Evolutionary conservation across 331 rosid genomes (phyloP).

Genomic region (Telfairia occidentalis): DNA sequence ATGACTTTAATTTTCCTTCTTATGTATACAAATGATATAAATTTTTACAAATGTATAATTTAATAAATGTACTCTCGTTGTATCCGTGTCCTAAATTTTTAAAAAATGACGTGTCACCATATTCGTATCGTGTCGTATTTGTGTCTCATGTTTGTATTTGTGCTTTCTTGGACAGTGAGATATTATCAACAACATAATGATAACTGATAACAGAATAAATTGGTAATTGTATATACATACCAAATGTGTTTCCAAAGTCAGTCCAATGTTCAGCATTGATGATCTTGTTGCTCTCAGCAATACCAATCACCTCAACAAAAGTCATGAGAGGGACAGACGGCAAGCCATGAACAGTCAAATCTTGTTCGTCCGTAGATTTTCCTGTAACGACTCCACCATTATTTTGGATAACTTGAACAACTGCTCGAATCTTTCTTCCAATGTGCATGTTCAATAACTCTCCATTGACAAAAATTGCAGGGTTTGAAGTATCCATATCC

Average conservation of each 20-base stretch:
- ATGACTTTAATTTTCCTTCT: too few relatives aligned
- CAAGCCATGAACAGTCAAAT: constrained; percentile 27
- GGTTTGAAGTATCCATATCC: constrained; percentile 38
- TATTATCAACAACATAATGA: neutral
- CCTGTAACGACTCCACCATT: constrained; percentile 24
- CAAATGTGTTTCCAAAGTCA: constrained; percentile 35
- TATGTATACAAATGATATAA: too few relatives aligned
- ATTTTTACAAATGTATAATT: too few relatives aligned
- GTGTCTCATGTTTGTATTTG: too few relatives aligned
- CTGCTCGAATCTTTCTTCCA: constrained; percentile 31
- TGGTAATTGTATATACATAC: constrained; percentile 11
- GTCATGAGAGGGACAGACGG: constrained; percentile 21
- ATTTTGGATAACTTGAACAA: constrained; percentile 25
- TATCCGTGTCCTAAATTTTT: too few relatives aligned
- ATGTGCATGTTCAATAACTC: constrained; percentile 25
- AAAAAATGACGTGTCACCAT: too few relatives aligned
- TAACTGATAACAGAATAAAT: neutral
- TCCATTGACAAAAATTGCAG: constrained; percentile 35
- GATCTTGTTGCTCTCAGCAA: constrained; percentile 35
- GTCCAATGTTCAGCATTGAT: constrained; percentile 32
- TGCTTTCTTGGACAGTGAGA: neutral
- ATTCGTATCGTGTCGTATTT: too few relatives aligned
- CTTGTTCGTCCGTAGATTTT: constrained; percentile 30
- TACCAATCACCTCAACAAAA: constrained; percentile 37
- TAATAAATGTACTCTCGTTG: too few relatives aligned